phyloP scores from a whole-genome alignment of 805 yeast genomes.

The Metschnikowia hibisci region DNA sequence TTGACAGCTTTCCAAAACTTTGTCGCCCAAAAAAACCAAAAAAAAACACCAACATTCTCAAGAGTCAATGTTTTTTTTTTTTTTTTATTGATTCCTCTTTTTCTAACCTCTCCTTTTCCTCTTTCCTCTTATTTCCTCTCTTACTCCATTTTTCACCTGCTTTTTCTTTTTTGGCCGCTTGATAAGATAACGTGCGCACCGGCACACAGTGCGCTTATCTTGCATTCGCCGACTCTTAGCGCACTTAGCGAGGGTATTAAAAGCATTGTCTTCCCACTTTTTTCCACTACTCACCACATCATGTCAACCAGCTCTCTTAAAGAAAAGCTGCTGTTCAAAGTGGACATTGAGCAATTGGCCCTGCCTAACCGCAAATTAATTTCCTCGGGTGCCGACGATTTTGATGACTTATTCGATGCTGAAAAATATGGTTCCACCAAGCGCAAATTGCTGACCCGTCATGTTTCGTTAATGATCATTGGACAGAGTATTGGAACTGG shows the following conservation, averaged over 20 bases:
- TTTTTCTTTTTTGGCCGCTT: not conserved
- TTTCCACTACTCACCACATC: not conserved
- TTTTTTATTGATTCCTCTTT: too few species aligned
- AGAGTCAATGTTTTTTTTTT: too few species aligned
- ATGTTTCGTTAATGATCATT: slow-evolving; percentile 33
- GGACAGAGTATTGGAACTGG: slow-evolving; percentile 38
- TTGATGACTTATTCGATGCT: slow-evolving; percentile 25
- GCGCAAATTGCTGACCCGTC: slow-evolving; percentile 28
- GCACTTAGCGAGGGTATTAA: not conserved
- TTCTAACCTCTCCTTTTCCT: too few species aligned
- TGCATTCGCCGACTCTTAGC: slow-evolving; percentile 3
- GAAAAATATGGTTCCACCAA: slow-evolving; percentile 29
- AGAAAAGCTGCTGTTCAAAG: slow-evolving; percentile 8
- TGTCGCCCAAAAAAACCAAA: too few species aligned
- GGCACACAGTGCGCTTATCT: not conserved
- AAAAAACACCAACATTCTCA: too few species aligned
- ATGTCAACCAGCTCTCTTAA: slow-evolving; percentile 3
- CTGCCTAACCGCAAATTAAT: slow-evolving; percentile 9
- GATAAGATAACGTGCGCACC: slow-evolving; percentile 1
- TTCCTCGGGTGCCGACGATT: slow-evolving; percentile 18
- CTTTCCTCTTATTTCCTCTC: too few species aligned
- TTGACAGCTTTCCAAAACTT: too few species aligned
- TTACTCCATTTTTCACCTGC: too few species aligned
- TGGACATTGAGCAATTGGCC: slow-evolving; percentile 14
- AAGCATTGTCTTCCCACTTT: not conserved